Conservation (phyloP, 768 basidiomycete species). For the Hydnum rufescens region DNA sequence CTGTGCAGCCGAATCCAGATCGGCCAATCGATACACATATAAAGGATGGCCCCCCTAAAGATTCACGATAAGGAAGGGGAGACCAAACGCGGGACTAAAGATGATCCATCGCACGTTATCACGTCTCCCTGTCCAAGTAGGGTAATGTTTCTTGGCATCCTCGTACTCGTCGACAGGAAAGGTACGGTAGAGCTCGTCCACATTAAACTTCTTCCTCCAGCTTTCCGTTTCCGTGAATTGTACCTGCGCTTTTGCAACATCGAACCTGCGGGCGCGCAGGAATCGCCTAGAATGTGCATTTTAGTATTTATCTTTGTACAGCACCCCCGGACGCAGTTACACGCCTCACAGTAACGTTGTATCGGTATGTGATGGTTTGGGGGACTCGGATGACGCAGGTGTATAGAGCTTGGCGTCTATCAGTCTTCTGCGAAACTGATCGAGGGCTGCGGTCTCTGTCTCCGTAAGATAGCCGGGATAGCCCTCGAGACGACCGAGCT, state of each 20-base stretch:
- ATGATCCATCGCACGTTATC: conserved; percentile 32
- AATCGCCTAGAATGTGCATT: conserved; percentile 31
- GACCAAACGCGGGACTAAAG: not conserved
- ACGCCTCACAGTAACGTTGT: conserved; percentile 37
- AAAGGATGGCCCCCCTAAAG: conserved; percentile 44
- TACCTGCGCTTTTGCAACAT: conserved; percentile 38
- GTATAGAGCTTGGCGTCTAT: conserved; percentile 32
- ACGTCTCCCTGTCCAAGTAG: conserved; percentile 61
- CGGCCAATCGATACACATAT: conserved; percentile 58
- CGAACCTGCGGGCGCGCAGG: conserved; percentile 57
- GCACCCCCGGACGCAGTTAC: not conserved
- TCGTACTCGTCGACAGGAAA: conserved; percentile 44
- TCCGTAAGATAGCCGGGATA: conserved; percentile 30
- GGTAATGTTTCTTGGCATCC: conserved; percentile 41
- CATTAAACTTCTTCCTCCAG: conserved; percentile 45
- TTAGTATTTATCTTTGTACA: not conserved
- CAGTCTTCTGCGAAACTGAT: conserved; percentile 34
- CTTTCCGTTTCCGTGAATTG: conserved; percentile 48
- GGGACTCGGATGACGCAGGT: conserved; percentile 15
- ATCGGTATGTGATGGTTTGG: conserved; percentile 38
- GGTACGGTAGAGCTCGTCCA: conserved; percentile 40
- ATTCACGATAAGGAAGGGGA: not conserved
- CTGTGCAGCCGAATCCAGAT: conserved; percentile 29
- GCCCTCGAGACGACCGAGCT: conserved; percentile 1
- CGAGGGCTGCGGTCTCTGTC: conserved; percentile 29